A percentile compares a stretch with the other conserved stretches of the same genome.
These are phyloP conservation scores for Cicer yamashitae DNA, from an alignment of 306 rosid species.

Conservation along the genomic window DNA sequence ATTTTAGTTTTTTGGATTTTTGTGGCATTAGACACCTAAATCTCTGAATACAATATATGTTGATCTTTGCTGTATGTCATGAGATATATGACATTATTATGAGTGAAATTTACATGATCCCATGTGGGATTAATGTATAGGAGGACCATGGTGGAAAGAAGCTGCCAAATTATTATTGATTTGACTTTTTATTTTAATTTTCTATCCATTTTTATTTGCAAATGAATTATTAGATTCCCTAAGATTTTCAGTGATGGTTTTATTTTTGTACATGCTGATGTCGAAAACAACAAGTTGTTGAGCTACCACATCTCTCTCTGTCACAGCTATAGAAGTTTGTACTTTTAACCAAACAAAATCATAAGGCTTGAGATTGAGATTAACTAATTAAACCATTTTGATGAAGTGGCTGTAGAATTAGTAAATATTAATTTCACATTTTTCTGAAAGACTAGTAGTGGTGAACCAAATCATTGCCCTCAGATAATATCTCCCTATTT, in stretches of 20 bases:
- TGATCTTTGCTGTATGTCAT: constrained; percentile 55
- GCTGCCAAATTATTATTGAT: constrained; percentile 41
- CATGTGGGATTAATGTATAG: constrained; percentile 55
- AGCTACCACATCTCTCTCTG: constrained; percentile 31
- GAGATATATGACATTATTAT: constrained; percentile 37
- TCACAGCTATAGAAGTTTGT: constrained; percentile 14
- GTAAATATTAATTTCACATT: not conserved
- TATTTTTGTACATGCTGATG: constrained; percentile 25
- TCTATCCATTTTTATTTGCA: constrained; percentile 6
- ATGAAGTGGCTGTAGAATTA: constrained; percentile 9
- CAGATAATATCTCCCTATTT: constrained; percentile 3
- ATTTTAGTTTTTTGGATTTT: constrained; percentile 1
- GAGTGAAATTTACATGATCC: constrained; percentile 60
- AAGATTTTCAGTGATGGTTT: constrained; percentile 26
- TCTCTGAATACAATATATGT: constrained; percentile 33
- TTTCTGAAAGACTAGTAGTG: constrained; percentile 1
- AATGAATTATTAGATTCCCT: constrained; percentile 35
- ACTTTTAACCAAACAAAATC: constrained; percentile 13
- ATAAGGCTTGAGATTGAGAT: not conserved
- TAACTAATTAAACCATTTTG: no score
- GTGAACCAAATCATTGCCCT: constrained; percentile 28
- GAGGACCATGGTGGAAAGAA: constrained; percentile 49
- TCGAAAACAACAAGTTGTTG: constrained; percentile 41
- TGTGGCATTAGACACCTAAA: constrained; percentile 13
- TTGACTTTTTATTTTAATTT: constrained; percentile 41